Percentiles rank a stretch among this genome's conserved stretches.
phyloP scores from a whole-genome alignment of 805 yeast genomes.

The Metschnikowia peoriensis region DNA sequence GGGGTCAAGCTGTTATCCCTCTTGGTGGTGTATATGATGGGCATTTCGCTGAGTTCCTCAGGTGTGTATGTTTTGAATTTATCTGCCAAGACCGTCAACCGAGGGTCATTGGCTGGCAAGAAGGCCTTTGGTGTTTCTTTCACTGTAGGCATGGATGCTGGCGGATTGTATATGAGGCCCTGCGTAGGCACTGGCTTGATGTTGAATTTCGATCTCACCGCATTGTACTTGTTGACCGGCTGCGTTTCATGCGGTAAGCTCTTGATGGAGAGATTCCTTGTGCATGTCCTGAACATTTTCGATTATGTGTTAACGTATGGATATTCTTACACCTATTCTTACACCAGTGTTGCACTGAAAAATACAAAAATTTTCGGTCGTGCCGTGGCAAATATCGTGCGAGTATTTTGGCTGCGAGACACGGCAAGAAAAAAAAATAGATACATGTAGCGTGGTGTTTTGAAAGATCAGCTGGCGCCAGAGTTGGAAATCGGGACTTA shows the following conservation, averaged over 20 bases:
- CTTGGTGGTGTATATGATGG: conserved; percentile 38
- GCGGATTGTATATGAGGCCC: conserved; percentile 64
- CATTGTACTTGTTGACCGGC: conserved; percentile 58
- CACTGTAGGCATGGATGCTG: conserved; percentile 49
- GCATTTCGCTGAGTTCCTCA: conserved; percentile 38
- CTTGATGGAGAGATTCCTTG: conserved; percentile 19
- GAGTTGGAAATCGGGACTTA: no score
- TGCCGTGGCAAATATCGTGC: conserved; percentile 11
- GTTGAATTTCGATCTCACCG: conserved; percentile 62
- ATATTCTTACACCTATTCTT: no score
- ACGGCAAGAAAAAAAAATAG: no score
- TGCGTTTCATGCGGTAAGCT: conserved; percentile 33
- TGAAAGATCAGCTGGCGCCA: no score
- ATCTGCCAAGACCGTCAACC: conserved; percentile 40
- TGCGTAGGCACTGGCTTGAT: conserved; percentile 56
- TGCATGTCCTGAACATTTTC: conserved; percentile 12
- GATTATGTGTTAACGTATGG: background rate
- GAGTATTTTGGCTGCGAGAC: background rate
- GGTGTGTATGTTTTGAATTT: conserved; percentile 27
- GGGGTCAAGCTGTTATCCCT: conserved; percentile 54
- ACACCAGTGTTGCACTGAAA: background rate
- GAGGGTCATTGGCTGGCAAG: conserved; percentile 59
- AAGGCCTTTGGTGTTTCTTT: conserved; percentile 69
- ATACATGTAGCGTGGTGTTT: background rate
- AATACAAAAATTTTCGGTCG: conserved; percentile 17